Evolutionary conservation across 208 protist species (phyloP).

Genomic region (Blastocrithidia nonstop): DNA sequence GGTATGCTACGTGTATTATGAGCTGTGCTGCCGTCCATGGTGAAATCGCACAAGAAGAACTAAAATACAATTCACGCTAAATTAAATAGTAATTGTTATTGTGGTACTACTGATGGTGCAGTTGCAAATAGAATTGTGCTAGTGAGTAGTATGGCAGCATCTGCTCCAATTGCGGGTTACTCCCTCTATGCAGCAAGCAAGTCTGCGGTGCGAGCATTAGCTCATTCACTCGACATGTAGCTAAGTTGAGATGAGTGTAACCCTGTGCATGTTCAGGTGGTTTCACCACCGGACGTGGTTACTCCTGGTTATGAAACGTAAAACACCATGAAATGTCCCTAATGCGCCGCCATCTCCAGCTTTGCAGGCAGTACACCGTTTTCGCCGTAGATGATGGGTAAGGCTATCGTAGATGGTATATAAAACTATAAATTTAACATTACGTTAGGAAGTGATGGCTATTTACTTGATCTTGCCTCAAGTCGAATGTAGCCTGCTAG

Average conservation of each 20-base stretch:
- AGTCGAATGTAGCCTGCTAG: conserved; percentile 58
- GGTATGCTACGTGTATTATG: conserved; percentile 52
- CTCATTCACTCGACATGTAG: conserved; percentile 79
- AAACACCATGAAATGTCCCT: conserved; percentile 69
- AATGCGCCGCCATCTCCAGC: conserved; percentile 60
- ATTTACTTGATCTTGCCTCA: conserved; percentile 26
- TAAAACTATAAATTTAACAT: conserved; percentile 64
- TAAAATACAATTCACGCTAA: too few species aligned
- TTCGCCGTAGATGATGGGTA: conserved; percentile 28
- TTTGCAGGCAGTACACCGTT: conserved; percentile 54
- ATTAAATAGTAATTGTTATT: too few species aligned
- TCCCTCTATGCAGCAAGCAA: conserved; percentile 75
- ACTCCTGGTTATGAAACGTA: conserved; percentile 71
- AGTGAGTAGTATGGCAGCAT: conserved; percentile 54
- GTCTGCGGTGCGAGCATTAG: conserved; percentile 69
- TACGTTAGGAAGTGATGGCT: conserved; percentile 45
- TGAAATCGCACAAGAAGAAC: too few species aligned
- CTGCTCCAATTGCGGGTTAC: conserved; percentile 74
- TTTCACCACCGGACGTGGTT: conserved; percentile 71
- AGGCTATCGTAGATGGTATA: conserved; percentile 30
- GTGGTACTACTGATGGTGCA: too few species aligned
- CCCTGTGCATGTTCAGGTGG: conserved; percentile 74
- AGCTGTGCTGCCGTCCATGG: conserved; percentile 62
- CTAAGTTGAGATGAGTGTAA: conserved; percentile 45
- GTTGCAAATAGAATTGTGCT: too few species aligned